Conservation (phyloP, 192 early-diverging fungal genomes). For the Allomyces javanicus region DNA sequence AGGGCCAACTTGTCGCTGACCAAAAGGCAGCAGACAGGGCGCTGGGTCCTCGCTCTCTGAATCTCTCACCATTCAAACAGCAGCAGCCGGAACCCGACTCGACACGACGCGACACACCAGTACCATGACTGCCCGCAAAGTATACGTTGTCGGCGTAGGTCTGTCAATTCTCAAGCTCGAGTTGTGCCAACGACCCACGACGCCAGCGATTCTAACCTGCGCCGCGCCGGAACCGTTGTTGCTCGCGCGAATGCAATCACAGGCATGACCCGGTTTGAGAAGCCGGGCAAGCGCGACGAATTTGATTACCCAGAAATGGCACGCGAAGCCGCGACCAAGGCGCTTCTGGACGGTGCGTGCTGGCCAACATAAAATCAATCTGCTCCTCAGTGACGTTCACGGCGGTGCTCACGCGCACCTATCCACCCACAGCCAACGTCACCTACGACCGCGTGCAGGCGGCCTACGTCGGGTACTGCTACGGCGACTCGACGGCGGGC, state of each 20-base stretch:
- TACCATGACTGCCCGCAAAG: not conserved
- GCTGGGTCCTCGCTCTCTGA: too few relatives aligned
- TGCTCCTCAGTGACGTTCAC: not conserved
- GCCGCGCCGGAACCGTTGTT: not conserved
- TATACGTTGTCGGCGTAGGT: constrained; percentile 27
- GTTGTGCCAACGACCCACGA: constrained; percentile 31
- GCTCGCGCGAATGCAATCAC: not conserved
- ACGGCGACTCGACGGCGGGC: constrained; percentile 43
- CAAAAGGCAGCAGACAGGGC: too few relatives aligned
- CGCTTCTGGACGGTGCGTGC: constrained; percentile 40
- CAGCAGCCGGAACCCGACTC: too few relatives aligned
- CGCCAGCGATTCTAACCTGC: constrained; percentile 27
- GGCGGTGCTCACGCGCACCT: not conserved
- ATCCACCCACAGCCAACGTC: not conserved
- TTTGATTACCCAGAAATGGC: constrained; percentile 21
- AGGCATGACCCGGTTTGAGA: not conserved
- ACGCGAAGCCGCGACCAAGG: constrained; percentile 43
- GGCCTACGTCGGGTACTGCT: constrained; percentile 28
- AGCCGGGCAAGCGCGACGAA: constrained; percentile 2
- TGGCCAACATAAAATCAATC: constrained; percentile 6
- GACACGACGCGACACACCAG: too few relatives aligned
- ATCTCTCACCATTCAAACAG: too few relatives aligned
- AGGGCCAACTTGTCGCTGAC: too few relatives aligned
- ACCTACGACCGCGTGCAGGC: not conserved
- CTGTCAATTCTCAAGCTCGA: constrained; percentile 19